Base-by-base conservation (phyloP, 192 early-diverging fungal species). In the Phlyctochytrium bullatum region DNA sequence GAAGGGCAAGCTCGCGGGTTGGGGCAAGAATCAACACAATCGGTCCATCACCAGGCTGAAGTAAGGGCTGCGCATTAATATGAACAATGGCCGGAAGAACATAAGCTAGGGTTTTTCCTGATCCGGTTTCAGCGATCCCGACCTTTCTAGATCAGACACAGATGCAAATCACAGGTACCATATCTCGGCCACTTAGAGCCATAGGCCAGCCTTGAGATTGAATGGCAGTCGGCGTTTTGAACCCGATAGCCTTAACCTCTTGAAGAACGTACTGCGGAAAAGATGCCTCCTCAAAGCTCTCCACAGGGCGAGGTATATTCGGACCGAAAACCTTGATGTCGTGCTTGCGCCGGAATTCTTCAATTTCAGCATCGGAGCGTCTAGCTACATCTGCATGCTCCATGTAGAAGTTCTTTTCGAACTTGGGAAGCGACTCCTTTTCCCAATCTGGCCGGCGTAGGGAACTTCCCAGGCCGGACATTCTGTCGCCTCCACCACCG, bases 121-220 rank as follows among this genome's bases (percentile, higher is more conserved):
- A 87, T 30, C 96, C 96, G 0, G 93, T 96, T 74, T 96, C 93
- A 0, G 92, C 93, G 95, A 82, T 64, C 31, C 80, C 80, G 52
- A 82, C 79, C 76, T 27, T 62, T n/a, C 30, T 20, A 35, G n/a
- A 53, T 24, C 36, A 67, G 59, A 24, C 10, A 54, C 20, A 17
- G 17, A 67, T 59, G 54, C 6, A 24, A 69, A 47, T 20, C 14
- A 23, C 20, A 27, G 73, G 59, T 66, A 97, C 93, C 69, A 98
- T 88, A 76, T 98, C 93, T 61, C 93, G 88, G 52, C 95, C 95
- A 31, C 86, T 90, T 52, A 98, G 86, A 2, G 95, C 96, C 95
- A 97, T 97, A 14, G 96, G 96, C 95, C 95, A 97, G 31, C 95
- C 96, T 69, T 98, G 96, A 32, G 91, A 86, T 80, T 98, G 96